Percentiles rank a stretch among this genome's conserved stretches.
Evolutionary conservation across 2,329 filamentous ascomycete genomes (phyloP).

Genomic region (Leptosphaerulina australis): DNA sequence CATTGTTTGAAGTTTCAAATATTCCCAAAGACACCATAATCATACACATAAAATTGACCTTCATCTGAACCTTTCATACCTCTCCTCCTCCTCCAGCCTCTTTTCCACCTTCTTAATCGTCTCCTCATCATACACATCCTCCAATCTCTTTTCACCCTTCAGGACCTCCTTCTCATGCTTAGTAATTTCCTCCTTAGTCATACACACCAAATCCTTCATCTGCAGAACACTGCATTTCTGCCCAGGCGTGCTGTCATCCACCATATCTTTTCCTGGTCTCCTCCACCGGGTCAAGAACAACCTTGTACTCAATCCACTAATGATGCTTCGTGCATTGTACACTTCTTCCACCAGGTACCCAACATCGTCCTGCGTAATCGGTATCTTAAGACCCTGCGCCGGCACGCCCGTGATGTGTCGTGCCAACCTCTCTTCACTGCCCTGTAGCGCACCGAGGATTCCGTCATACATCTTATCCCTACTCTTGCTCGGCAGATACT

Average conservation of each 20-base stretch:
- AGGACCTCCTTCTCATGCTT: constrained; percentile 81
- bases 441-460: constrained; percentile 76
- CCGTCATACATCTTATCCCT: constrained; percentile 92
- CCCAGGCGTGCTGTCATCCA: constrained; percentile 70
- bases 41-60: too few relatives aligned
- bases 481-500: constrained; percentile 80
- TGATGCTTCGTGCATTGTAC: constrained; percentile 78
- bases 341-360: constrained; percentile 90
- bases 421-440: constrained; percentile 76
- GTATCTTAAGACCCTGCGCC: constrained; percentile 75
- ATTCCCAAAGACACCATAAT: too few relatives aligned
- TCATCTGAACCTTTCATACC: constrained; percentile 57
- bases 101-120: constrained; percentile 71
- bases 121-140: constrained; percentile 75
- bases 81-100: constrained; percentile 70
- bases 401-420: constrained; percentile 60
- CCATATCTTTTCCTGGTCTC: constrained; percentile 65
- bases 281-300: constrained; percentile 82
- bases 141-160: constrained; percentile 67
- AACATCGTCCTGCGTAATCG: constrained; percentile 78
- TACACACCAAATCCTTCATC: constrained; percentile 77
- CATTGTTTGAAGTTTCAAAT: too few relatives aligned
- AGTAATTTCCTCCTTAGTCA: constrained; percentile 89
- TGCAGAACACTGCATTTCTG: constrained; percentile 77
- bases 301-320: constrained; percentile 81